Base-by-base conservation (phyloP, 2,329 filamentous ascomycete species). In the Talaromyces sp. region DNA sequence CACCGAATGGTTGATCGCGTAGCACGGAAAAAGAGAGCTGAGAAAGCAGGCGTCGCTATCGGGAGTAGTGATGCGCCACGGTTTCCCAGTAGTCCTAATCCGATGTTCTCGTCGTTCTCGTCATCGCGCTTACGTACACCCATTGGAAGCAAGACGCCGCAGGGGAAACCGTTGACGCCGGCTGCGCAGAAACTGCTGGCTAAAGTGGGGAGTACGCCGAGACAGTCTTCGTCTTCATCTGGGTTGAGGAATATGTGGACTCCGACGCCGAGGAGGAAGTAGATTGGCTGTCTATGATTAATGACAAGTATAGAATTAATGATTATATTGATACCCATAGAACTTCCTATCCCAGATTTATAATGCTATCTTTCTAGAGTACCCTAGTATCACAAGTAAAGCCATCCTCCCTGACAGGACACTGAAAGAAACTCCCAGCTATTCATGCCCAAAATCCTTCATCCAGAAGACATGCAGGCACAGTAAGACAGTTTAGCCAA, bases 1-100 rank as follows among this genome's bases (percentile, higher is more conserved):
- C 88, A 94, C 72, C 87, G 89, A 40, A 92, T 97, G 85, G 93
- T 97, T 2, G 93, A 97, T 68, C 87, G 87, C 61, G 91, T 91
- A 25, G 87, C 91, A 13, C 87, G 88, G 71, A 89, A 85, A 2
- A 93, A 93, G 75, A 86, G 89, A 59, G 83, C 84, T 4, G 83
- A 85, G 7, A 85, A 83, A 64, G 80, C 84, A 19, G 87, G 84
- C 3, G 88, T 64, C 83, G 31, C 34, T 5, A 43, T 45, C 22
- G 34, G 36, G 3, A 70, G 82, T 76, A 0, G 74, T 75, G 13
- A 71, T 25, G 29, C 77, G 8, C 77, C 78, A 7, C 76, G 72
- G 5, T 79, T 80, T 58, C 72, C 77, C 1, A 79, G 78, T 65
- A 79, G 76, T 68, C 61, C 61, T 31, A 63, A 63, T 22, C 78